Base-by-base conservation (phyloP, 805 yeast species). In the Starmera amethionina region DNA sequence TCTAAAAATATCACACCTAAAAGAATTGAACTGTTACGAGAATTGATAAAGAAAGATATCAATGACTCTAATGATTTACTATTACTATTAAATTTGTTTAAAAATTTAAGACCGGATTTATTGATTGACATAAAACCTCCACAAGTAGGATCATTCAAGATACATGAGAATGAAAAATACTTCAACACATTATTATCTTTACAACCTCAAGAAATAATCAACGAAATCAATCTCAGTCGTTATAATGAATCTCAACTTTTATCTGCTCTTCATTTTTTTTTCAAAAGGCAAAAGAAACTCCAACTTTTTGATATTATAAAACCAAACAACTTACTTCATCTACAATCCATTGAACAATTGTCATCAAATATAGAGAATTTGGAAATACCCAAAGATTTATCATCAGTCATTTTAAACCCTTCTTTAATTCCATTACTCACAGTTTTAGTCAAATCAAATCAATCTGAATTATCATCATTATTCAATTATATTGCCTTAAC, bases 1-100 rank as follows among this genome's bases (percentile, higher is more conserved):
- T 41, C 42, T 2, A 42, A 39, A 1, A 63, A 63, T 33, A 55
- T 64, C 4, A 58, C 48, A 30, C 45, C 52, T 1, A 51, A 59
- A 55, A 56, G 60, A 36, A 41, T 64, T 7, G 42, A 44, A 8
- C 38, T 55, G 11, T 37, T 65, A 5, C 30, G 44, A 10, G 46
- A 50, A 5, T 43, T 58, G 27, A 47, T 50, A 31, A 30, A 36
- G 9, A 56, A 51, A 32, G 9, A 22, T 22, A 49, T 46, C 33
- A 39, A 38, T 8, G 46, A 36, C 3, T 49, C 56, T 1, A 43
- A 44, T 14, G 47, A 53, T 13, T 22, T 59, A 0, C 40, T 45
- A 4, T 58, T 52, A 1, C 36, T 60, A 27, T 37, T 57, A 11
- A 15, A 49, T 18, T 41, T 53, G 2, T 54, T 43, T 38, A 48